Base-by-base conservation (phyloP, 192 early-diverging fungal species). In the Backusella psychrophila region DNA sequence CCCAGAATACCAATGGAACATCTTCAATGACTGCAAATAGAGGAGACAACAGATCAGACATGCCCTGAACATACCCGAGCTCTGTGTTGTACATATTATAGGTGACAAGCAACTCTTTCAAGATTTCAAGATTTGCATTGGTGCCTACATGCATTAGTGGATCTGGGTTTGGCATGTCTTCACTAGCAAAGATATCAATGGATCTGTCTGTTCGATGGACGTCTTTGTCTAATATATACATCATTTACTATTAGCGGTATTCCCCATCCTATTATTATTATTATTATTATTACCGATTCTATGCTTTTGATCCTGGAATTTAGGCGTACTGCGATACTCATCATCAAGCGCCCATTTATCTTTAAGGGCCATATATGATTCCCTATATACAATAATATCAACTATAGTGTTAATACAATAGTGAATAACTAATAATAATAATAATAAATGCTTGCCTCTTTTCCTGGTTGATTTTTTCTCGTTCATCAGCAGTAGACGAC, bases 31-130 rank as follows among this genome's bases (percentile, higher is more conserved):
- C 92, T 12, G 90, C 94, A 85, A 94, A 93, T 7, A 98, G 86
- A 9, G 98, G 96, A 21, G 96, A 91, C 46, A 96, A 85, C 23
- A 99, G 85, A 75, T 99, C 98, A 26, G 91, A 94, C 98, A 99
- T 99, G 14, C 98, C 98, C 82, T 99, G 97, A 0, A 98, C 97
- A 76, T 97, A 98, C 29, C 96, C 96, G 1, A 92, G 75, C 23
- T 94, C 92, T 66, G 88, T 90, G 75, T 97, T 91, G 85, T 94
- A 91, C 69, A 94, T 87, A 75, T 96, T 95, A 77, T 97, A 99
- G 1, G 97, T 95, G 81, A 96, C 90, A 69, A 99, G 80, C 63
- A 99, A 89, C 75, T 97, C 91, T 73, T 97, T 93, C 75, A 99
- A 87, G n/a, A 91, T 83, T 74, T 95, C 94, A 59, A 99, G 75